Evolutionary conservation across 352 stramenopile genomes (phyloP).

Genomic region (Phytophthora capsici): DNA sequence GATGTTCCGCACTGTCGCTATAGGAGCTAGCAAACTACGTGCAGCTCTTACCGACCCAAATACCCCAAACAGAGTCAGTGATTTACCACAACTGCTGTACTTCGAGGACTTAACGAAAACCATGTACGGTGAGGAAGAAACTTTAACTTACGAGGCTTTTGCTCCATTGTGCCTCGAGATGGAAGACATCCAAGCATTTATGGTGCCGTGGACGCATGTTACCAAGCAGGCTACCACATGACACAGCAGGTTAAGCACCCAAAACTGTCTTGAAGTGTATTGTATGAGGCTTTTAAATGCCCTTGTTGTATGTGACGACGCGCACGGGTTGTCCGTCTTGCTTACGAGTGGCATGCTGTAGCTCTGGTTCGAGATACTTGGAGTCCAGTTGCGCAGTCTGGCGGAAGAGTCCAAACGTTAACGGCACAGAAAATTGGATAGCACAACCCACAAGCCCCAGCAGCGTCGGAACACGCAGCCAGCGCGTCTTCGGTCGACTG

Average conservation of each 20-base stretch:
- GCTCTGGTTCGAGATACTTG: constrained; percentile 72
- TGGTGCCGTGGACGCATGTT: constrained; percentile 15
- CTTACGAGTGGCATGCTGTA: constrained; percentile 44
- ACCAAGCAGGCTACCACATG: not conserved
- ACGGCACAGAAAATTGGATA: constrained; percentile 86
- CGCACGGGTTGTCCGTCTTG: constrained; percentile 58
- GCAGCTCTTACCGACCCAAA: not conserved
- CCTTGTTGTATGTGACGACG: constrained; percentile 87
- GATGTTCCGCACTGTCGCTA: constrained; percentile 32
- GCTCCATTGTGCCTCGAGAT: constrained; percentile 17
- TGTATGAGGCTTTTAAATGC: constrained; percentile 42
- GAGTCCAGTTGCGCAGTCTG: constrained; percentile 76
- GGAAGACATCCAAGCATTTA: constrained; percentile 19
- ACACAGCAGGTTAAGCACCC: not conserved
- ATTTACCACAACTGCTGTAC: constrained; percentile 4
- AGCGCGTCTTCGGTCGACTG: constrained; percentile 33
- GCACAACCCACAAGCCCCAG: constrained; percentile 73
- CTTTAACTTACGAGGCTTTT: constrained; percentile 28
- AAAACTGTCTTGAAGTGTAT: not conserved
- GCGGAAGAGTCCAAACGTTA: constrained; percentile 88
- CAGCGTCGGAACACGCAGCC: constrained; percentile 71
- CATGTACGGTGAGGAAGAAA: constrained; percentile 35
- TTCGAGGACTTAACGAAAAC: constrained; percentile 44
- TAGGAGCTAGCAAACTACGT: constrained; percentile 19
- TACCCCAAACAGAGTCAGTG: not conserved